phyloP scores from a whole-genome alignment of 495 filamentous ascomycete species.

The Penicillium goetzii region DNA sequence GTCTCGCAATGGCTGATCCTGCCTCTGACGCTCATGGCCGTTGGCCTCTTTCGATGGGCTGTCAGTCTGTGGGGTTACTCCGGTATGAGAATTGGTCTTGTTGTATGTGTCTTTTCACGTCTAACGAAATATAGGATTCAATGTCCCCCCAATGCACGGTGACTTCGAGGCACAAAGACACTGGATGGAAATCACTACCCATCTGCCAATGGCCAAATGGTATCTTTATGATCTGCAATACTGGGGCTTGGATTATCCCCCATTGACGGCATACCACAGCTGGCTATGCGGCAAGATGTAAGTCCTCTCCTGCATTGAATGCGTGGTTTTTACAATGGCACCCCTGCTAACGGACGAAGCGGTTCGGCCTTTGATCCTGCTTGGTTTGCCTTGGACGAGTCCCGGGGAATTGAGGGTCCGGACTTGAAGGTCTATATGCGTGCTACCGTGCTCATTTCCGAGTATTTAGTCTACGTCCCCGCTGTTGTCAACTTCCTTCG shows the following conservation, averaged over 20 bases:
- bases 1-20: slow-evolving; percentile 93
- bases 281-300: slow-evolving; percentile 89
- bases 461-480: slow-evolving; percentile 87
- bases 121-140: slow-evolving; percentile 61
- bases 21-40: slow-evolving; percentile 83
- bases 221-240: slow-evolving; percentile 96
- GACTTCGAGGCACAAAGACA: slow-evolving; percentile 98
- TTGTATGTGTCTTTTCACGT: neutral
- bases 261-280: slow-evolving; percentile 96
- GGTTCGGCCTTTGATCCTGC: slow-evolving; percentile 74
- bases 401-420: slow-evolving; percentile 78
- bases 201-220: slow-evolving; percentile 90
- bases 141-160: slow-evolving; percentile 87
- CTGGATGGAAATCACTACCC: slow-evolving; percentile 96
- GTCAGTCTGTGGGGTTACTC: slow-evolving; percentile 94
- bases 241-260: slow-evolving; percentile 98
- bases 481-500: slow-evolving; percentile 83
- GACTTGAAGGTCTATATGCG: slow-evolving; percentile 93
- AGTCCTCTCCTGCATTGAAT: slow-evolving; percentile 5
- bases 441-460: slow-evolving; percentile 83
- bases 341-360: slow-evolving; percentile 40
- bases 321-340: neutral
- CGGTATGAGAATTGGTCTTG: slow-evolving; percentile 53
- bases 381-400: slow-evolving; percentile 89
- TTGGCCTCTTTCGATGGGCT: slow-evolving; percentile 91